These are phyloP conservation scores for Melaleuca alternifolia DNA, from an alignment of 345 rosid genomes.

Conservation along the genomic window DNA sequence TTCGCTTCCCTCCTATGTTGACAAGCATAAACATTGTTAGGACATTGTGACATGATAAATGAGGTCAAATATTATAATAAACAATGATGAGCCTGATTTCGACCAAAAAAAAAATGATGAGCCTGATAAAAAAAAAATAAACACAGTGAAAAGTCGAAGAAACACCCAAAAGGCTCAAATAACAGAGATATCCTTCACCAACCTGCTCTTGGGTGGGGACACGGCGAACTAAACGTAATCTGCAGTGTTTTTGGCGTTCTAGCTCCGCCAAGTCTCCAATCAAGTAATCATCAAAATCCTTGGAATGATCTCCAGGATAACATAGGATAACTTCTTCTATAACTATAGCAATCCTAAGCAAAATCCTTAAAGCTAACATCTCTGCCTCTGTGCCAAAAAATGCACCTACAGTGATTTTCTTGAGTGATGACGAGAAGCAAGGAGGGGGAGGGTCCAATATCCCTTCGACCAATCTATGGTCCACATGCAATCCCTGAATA, in stretches of 20 bases:
- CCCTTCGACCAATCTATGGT: background rate
- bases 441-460: background rate
- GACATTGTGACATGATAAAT: background rate
- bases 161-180: background rate
- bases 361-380: background rate
- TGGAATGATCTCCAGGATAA: background rate
- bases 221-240: background rate
- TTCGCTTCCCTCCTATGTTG: too few relatives aligned
- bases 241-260: background rate
- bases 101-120: too few relatives aligned
- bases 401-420: background rate
- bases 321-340: background rate
- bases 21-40: background rate
- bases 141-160: background rate
- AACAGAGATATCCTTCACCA: background rate
- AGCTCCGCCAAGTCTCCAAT: background rate
- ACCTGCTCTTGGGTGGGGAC: background rate
- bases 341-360: background rate
- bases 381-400: background rate
- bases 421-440: background rate
- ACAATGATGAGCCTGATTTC: background rate
- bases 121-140: background rate
- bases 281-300: background rate
- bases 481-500: background rate
- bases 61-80: background rate